Conservation (phyloP, 2,329 filamentous ascomycete genomes). For the Colletotrichum camelliae region DNA sequence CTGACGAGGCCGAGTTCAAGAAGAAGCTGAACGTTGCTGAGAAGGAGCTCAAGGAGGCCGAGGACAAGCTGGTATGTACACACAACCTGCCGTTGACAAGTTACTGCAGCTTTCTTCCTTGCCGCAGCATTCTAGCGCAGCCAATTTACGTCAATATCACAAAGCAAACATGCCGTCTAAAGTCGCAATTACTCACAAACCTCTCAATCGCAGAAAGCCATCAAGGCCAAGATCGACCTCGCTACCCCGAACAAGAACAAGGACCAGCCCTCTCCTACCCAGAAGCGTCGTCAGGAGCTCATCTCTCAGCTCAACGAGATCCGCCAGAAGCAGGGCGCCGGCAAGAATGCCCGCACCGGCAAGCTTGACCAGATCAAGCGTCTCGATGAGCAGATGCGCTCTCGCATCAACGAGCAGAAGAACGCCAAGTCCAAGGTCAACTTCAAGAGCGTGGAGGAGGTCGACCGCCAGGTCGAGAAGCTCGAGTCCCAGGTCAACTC, state of each 20-base stretch:
- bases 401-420: constrained; percentile 87
- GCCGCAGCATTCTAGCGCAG: not conserved
- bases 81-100: not conserved
- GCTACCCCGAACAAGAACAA: constrained; percentile 75
- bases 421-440: constrained; percentile 77
- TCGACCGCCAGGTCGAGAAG: constrained; percentile 81
- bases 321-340: constrained; percentile 82
- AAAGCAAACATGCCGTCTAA: not conserved
- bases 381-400: constrained; percentile 87
- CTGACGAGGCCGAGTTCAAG: constrained; percentile 86
- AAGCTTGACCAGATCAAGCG: constrained; percentile 92
- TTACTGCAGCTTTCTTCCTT: not conserved
- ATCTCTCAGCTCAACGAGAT: constrained; percentile 84
- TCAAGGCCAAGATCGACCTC: constrained; percentile 87
- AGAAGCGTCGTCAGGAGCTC: constrained; percentile 86
- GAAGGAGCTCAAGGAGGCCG: constrained; percentile 81
- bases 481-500: constrained; percentile 87
- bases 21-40: constrained; percentile 79
- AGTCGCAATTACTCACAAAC: constrained; percentile 2
- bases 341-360: constrained; percentile 80
- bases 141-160: not conserved
- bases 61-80: constrained; percentile 59
- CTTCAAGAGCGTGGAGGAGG: constrained; percentile 87
- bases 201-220: constrained; percentile 68
- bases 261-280: constrained; percentile 80